Evolutionary conservation across 805 yeast species (phyloP).

Genomic region (Metschnikowia santaceciliae): DNA sequence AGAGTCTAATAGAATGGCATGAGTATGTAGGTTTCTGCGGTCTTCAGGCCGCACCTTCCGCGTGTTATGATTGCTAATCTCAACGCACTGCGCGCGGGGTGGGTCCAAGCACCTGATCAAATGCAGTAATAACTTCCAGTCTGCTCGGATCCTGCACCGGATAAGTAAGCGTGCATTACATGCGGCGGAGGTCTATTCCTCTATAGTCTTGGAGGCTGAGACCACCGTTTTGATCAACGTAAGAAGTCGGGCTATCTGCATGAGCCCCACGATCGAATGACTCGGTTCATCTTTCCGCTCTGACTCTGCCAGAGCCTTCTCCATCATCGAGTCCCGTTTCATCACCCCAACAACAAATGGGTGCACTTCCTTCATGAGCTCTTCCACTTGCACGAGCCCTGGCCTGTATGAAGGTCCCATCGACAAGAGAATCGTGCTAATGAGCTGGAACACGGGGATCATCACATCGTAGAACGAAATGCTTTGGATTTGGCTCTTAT

Average conservation of each 20-base stretch:
- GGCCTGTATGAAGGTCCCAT: constrained; percentile 72
- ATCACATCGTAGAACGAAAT: constrained; percentile 64
- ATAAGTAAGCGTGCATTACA: background rate
- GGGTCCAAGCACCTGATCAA: background rate
- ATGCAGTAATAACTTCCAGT: background rate
- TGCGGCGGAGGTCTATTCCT: constrained; percentile 1
- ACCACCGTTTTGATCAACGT: constrained; percentile 14
- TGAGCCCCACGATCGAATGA: constrained; percentile 35
- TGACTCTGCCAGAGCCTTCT: constrained; percentile 10
- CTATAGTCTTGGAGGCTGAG: constrained; percentile 7
- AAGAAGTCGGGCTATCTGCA: constrained; percentile 41
- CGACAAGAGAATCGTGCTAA: constrained; percentile 62
- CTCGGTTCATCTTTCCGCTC: constrained; percentile 22
- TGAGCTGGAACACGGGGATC: constrained; percentile 69
- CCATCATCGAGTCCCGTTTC: constrained; percentile 50
- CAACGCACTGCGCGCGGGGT: background rate
- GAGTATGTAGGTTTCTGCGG: no score
- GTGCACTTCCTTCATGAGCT: constrained; percentile 48
- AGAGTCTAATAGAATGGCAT: no score
- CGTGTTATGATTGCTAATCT: background rate
- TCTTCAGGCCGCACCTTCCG: background rate
- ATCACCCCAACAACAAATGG: constrained; percentile 58
- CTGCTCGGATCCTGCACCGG: constrained; percentile 1
- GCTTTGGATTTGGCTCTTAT: constrained; percentile 1
- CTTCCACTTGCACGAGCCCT: constrained; percentile 50